Evolutionary conservation across 345 rosid species (phyloP).

Genomic region (Gossypium bickii): DNA sequence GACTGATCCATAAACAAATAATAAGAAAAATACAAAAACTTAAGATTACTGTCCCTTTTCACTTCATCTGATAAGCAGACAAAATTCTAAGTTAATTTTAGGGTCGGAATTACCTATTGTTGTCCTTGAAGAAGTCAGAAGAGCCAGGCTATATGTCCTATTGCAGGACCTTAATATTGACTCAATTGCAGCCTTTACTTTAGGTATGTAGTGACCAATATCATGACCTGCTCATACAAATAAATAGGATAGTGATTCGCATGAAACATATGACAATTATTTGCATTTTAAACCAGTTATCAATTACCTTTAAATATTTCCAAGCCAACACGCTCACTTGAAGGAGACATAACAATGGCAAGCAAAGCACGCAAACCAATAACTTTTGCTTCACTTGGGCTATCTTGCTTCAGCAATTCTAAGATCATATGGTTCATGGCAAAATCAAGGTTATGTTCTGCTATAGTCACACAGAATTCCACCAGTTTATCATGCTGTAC

Average conservation of each 20-base stretch:
- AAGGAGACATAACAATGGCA: conserved; percentile 90
- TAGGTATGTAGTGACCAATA: conserved; percentile 89
- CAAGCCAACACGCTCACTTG: conserved; percentile 80
- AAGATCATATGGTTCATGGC: conserved; percentile 97
- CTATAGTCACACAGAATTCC: conserved; percentile 92
- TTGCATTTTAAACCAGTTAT: conserved; percentile 15
- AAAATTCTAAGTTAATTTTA: neutral
- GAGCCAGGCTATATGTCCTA: conserved; percentile 80
- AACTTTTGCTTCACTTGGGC: conserved; percentile 94
- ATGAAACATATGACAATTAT: neutral
- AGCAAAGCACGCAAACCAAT: conserved; percentile 96
- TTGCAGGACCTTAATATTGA: conserved; percentile 87
- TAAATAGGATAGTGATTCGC: conserved; percentile 15
- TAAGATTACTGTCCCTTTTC: neutral
- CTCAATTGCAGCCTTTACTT: conserved; percentile 97
- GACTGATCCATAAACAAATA: neutral
- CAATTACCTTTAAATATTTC: conserved; percentile 79
- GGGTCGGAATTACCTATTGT: conserved; percentile 54
- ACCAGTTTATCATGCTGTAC: conserved; percentile 96
- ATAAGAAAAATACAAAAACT: neutral
- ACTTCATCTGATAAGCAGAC: conserved; percentile 1
- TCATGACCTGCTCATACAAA: conserved; percentile 60
- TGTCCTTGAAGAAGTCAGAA: conserved; percentile 84
- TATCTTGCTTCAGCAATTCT: conserved; percentile 93
- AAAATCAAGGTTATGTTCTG: conserved; percentile 99